These are phyloP conservation scores for Aspergillus tanneri DNA, from an alignment of 2,329 filamentous ascomycete genomes.

Conservation along the genomic window DNA sequence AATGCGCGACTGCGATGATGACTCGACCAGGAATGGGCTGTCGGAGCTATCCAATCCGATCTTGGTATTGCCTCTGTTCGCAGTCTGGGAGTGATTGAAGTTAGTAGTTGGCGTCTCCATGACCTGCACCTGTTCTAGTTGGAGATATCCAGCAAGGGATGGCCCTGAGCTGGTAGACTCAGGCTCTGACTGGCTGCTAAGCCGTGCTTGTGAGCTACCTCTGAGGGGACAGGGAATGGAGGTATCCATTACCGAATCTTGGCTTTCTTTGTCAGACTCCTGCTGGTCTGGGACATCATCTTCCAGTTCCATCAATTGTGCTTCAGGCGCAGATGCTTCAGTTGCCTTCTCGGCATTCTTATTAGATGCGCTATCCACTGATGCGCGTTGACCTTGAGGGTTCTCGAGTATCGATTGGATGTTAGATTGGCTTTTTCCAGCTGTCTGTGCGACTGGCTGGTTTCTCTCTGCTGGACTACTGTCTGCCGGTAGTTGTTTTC, in stretches of 20 bases:
- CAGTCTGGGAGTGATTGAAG: constrained; percentile 10
- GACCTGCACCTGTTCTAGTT: constrained; percentile 31
- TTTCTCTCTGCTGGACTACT: constrained; percentile 24
- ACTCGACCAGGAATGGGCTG: constrained; percentile 26
- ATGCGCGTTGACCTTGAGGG: not conserved
- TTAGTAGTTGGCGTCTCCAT: constrained; percentile 28
- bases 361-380: not conserved
- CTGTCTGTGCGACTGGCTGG: not conserved
- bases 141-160: constrained; percentile 18
- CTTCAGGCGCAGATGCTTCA: not conserved
- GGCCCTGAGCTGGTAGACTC: constrained; percentile 24
- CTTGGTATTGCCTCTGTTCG: constrained; percentile 1
- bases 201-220: constrained; percentile 20
- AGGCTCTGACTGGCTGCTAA: constrained; percentile 25
- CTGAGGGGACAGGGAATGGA: constrained; percentile 34
- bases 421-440: not conserved
- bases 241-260: constrained; percentile 39
- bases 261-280: constrained; percentile 25
- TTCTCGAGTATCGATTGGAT: not conserved
- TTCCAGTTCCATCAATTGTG: not conserved
- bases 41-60: constrained; percentile 7
- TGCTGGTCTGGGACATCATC: not conserved
- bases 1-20: constrained; percentile 36
- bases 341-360: not conserved
- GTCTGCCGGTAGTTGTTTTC: constrained; percentile 27